Evolutionary conservation across 371 early-diverging fungal genomes (phyloP).

Genomic region (Mucor racemosus): DNA sequence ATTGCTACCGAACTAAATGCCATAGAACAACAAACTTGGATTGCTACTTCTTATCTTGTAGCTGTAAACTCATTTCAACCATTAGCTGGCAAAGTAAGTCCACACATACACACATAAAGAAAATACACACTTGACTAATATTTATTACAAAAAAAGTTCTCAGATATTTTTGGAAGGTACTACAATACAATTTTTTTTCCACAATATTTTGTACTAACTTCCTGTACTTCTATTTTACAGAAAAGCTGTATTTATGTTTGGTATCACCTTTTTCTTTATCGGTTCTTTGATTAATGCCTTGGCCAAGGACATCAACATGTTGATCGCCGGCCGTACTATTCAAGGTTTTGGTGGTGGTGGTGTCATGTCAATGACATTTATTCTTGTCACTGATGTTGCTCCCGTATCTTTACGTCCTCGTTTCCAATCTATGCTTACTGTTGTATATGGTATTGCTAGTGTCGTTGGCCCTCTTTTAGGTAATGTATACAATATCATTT

Average conservation of each 20-base stretch:
- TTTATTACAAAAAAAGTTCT: constrained; percentile 35
- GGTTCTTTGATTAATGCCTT: constrained; percentile 63
- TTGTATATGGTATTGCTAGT: constrained; percentile 72
- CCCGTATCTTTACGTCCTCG: constrained; percentile 69
- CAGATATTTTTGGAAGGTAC: constrained; percentile 68
- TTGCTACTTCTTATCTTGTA: constrained; percentile 53
- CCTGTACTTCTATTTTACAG: constrained; percentile 29
- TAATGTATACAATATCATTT: constrained; percentile 16
- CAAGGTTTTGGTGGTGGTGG: constrained; percentile 79
- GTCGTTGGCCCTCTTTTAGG: constrained; percentile 70
- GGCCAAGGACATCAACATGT: constrained; percentile 55
- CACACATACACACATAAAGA: background rate
- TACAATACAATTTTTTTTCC: background rate
- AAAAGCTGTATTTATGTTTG: constrained; percentile 53
- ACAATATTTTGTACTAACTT: background rate
- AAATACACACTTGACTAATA: background rate
- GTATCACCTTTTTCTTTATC: constrained; percentile 52
- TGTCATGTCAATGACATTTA: constrained; percentile 68
- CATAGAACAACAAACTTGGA: constrained; percentile 41
- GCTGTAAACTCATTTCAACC: constrained; percentile 61
- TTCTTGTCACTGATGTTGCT: constrained; percentile 80
- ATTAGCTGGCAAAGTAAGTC: constrained; percentile 60
- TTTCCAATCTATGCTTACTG: constrained; percentile 63
- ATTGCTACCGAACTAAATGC: constrained; percentile 63
- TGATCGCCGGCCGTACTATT: constrained; percentile 73